These are phyloP conservation scores for Phytopythium vexans DNA, from an alignment of 352 stramenopile genomes.

Conservation along the genomic window DNA sequence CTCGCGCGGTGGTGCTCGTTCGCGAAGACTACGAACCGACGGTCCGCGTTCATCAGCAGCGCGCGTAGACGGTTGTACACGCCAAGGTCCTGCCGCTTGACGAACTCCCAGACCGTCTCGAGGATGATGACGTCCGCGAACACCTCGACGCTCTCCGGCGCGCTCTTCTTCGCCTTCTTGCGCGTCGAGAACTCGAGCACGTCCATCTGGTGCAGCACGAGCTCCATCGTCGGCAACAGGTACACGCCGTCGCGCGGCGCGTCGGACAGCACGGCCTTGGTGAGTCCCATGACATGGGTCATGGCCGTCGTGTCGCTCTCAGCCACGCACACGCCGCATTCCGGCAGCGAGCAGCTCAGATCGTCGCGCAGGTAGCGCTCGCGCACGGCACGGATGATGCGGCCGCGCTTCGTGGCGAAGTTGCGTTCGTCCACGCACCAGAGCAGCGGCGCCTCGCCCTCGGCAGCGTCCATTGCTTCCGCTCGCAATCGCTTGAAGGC, in stretches of 20 bases:
- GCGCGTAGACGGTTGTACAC: constrained; percentile 88
- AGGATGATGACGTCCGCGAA: constrained; percentile 88
- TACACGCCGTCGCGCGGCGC: constrained; percentile 52
- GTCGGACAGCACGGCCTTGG: constrained; percentile 58
- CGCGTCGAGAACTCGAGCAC: constrained; percentile 81
- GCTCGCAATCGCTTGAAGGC: background rate
- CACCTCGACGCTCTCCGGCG: constrained; percentile 19
- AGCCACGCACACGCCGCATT: constrained; percentile 55
- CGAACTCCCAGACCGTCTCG: constrained; percentile 90
- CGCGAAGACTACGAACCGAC: constrained; percentile 91
- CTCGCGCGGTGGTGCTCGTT: constrained; percentile 90
- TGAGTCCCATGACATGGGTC: constrained; percentile 50
- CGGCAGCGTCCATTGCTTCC: background rate
- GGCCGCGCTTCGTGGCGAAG: constrained; percentile 75
- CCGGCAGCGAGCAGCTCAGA: constrained; percentile 68
- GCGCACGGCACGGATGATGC: constrained; percentile 74
- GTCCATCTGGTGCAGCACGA: constrained; percentile 90
- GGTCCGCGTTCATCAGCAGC: constrained; percentile 78
- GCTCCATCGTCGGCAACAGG: constrained; percentile 88
- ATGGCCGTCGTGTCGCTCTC: constrained; percentile 53
- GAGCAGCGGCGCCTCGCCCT: constrained; percentile 23
- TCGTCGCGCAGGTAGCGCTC: constrained; percentile 90
- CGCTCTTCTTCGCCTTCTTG: constrained; percentile 31
- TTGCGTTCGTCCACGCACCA: constrained; percentile 79
- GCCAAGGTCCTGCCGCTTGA: constrained; percentile 84